These are phyloP conservation scores for Chrysopogon serrulatus DNA, from an alignment of 176 grass and related monocot species.

Conservation along the genomic window DNA sequence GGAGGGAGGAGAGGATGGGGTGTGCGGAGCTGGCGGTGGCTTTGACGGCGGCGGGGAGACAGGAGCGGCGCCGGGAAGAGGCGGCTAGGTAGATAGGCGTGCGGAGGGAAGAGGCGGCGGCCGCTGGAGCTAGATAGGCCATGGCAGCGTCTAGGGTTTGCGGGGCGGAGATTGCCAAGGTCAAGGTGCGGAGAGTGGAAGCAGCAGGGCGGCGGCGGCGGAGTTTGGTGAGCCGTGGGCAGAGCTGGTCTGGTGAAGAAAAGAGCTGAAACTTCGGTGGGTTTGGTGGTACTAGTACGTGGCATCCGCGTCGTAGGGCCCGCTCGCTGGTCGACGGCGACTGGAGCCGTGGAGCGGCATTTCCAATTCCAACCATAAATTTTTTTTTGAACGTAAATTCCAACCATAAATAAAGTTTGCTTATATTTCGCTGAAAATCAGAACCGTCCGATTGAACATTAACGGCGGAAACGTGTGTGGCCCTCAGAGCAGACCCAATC, in stretches of 20 bases:
- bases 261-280: background rate
- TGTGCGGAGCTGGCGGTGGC: conserved; percentile 30
- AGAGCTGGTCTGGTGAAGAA: background rate
- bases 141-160: conserved; percentile 51
- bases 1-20: conserved; percentile 46
- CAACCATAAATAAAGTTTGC: no score
- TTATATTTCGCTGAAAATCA: background rate
- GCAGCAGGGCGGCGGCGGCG: background rate
- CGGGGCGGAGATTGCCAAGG: conserved; percentile 26
- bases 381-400: no score
- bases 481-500: no score
- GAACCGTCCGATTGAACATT: background rate
- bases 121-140: conserved; percentile 38
- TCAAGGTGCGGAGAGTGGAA: background rate
- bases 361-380: no score
- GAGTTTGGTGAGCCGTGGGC: background rate
- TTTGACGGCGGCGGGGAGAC: conserved; percentile 11
- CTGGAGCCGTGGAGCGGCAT: no score
- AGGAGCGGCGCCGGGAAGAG: background rate
- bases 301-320: background rate
- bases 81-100: background rate
- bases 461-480: no score
- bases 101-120: conserved; percentile 13
- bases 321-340: background rate
- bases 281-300: background rate